Conservation (phyloP, 371 early-diverging fungal species). For the Cokeromyces recurvatus region DNA sequence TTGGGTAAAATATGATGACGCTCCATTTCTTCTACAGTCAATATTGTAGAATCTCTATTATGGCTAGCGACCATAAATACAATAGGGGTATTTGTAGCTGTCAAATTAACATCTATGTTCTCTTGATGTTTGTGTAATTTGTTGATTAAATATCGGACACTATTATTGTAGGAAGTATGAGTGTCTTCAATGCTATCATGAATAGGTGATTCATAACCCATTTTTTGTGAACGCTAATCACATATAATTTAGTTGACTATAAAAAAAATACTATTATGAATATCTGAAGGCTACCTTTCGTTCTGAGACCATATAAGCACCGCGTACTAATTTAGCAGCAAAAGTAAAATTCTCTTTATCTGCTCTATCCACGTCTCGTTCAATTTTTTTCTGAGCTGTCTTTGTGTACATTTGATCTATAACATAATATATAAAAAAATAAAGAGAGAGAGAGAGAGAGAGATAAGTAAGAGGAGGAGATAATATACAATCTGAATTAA, state of each 20-base stretch:
- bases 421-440: not conserved
- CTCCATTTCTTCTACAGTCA: slow-evolving; percentile 63
- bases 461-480: no score
- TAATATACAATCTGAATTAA: not conserved
- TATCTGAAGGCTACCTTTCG: slow-evolving; percentile 38
- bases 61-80: slow-evolving; percentile 88
- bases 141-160: slow-evolving; percentile 66
- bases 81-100: slow-evolving; percentile 42
- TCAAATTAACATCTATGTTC: slow-evolving; percentile 8
- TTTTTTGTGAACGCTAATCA: slow-evolving; percentile 56
- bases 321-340: slow-evolving; percentile 91
- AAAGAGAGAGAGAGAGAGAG: no score
- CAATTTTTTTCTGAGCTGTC: slow-evolving; percentile 61
- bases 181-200: slow-evolving; percentile 77
- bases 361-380: slow-evolving; percentile 62
- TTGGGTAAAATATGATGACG: slow-evolving; percentile 48
- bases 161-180: slow-evolving; percentile 78
- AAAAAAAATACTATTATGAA: no score
- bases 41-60: slow-evolving; percentile 75
- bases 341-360: slow-evolving; percentile 66
- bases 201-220: slow-evolving; percentile 76
- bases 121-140: slow-evolving; percentile 38
- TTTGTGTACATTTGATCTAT: slow-evolving; percentile 90
- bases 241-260: no score
- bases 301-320: slow-evolving; percentile 89